phyloP scores from a whole-genome alignment of 768 basidiomycete genomes.

The Leccinum olivaceopallidum region DNA sequence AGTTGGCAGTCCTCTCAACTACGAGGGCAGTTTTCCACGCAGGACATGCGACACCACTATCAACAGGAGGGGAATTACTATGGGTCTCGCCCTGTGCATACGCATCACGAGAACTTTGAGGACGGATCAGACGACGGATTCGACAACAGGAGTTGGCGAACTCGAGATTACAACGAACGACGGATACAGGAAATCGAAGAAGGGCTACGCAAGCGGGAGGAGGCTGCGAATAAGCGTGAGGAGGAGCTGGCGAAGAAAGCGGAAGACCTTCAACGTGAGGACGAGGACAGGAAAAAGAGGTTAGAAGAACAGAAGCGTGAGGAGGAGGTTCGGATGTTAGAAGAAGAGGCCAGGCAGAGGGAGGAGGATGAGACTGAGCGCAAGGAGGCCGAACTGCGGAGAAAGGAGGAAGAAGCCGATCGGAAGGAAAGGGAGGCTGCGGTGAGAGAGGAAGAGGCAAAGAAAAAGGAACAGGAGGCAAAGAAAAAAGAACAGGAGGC shows the following conservation, averaged over 20 bases:
- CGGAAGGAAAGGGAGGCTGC: slow-evolving; percentile 30
- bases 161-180: slow-evolving; percentile 33
- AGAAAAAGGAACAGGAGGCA: slow-evolving; percentile 27
- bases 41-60: slow-evolving; percentile 31
- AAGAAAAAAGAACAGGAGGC: slow-evolving; percentile 30
- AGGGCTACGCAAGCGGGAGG: slow-evolving; percentile 33
- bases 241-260: slow-evolving; percentile 36
- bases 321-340: slow-evolving; percentile 26
- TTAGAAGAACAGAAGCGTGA: slow-evolving; percentile 32
- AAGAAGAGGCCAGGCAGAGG: slow-evolving; percentile 29
- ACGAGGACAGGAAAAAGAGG: slow-evolving; percentile 26
- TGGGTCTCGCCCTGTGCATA: slow-evolving; percentile 22
- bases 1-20: slow-evolving; percentile 34
- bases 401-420: slow-evolving; percentile 34
- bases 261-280: slow-evolving; percentile 36
- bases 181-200: slow-evolving; percentile 35
- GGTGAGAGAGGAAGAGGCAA: slow-evolving; percentile 29
- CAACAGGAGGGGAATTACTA: slow-evolving; percentile 23
- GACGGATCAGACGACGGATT: slow-evolving; percentile 33
- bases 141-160: slow-evolving; percentile 32
- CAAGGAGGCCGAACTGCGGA: slow-evolving; percentile 30
- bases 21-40: slow-evolving; percentile 28
- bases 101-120: slow-evolving; percentile 32
- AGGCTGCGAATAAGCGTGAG: slow-evolving; percentile 35
- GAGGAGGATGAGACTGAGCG: slow-evolving; percentile 27